These are phyloP conservation scores for Nicotiana tomentosiformis DNA, from an alignment of 257 asterid genomes.

Conservation along the genomic window DNA sequence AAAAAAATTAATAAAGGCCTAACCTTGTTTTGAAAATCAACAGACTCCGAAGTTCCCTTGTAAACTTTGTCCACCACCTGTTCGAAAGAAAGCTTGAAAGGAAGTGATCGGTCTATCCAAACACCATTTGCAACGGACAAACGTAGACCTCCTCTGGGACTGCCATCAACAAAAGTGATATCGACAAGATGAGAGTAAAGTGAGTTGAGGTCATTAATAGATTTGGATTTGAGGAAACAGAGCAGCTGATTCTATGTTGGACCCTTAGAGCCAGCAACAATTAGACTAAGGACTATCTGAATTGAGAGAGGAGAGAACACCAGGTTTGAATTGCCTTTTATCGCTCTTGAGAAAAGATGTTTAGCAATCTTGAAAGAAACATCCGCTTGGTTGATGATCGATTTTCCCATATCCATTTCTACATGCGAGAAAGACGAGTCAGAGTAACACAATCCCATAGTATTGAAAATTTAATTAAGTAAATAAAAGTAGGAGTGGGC, in stretches of 20 bases:
- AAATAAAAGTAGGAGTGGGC: too few species aligned
- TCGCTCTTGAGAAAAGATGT: constrained; percentile 29
- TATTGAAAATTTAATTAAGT: too few species aligned
- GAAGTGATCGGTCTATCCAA: constrained; percentile 39
- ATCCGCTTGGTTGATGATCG: constrained; percentile 37
- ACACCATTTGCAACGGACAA: constrained; percentile 50
- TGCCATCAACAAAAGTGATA: constrained; percentile 29
- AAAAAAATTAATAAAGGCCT: neutral
- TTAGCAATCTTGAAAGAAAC: constrained; percentile 35
- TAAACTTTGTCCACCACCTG: constrained; percentile 29
- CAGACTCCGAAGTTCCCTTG: constrained; percentile 38
- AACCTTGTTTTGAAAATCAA: constrained; percentile 48
- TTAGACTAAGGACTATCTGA: constrained; percentile 5
- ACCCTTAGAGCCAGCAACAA: constrained; percentile 12
- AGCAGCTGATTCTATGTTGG: constrained; percentile 10
- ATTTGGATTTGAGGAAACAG: constrained; percentile 8
- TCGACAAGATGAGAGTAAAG: constrained; percentile 41
- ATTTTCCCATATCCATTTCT: constrained; percentile 34
- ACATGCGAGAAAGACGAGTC: neutral
- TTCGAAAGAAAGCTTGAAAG: constrained; percentile 33
- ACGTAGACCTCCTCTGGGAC: constrained; percentile 30
- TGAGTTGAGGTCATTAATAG: constrained; percentile 7
- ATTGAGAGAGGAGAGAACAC: constrained; percentile 18
- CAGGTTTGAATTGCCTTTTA: constrained; percentile 16
- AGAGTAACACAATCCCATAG: neutral